Evolutionary conservation across 345 rosid species (phyloP), one percentile per base, ranked within the genome.

Genomic region (Draba incana): DNA sequence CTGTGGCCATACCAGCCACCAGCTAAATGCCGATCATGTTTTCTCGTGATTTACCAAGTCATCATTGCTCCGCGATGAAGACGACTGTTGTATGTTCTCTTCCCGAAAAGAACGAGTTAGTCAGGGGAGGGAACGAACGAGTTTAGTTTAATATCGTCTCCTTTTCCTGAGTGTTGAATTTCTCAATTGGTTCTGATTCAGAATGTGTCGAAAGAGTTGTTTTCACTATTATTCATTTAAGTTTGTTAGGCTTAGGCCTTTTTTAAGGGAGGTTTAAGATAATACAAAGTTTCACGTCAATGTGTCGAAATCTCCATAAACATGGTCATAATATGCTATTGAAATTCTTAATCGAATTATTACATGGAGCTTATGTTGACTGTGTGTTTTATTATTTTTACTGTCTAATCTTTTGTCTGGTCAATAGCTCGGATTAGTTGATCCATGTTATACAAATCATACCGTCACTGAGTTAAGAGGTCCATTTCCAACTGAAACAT

Each of bases 1-100:
- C 92, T 5, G 81, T 84, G 60, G 62, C 87, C 8, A 81, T 82
- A 37, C 84, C 85, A 1, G 70, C 83, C 52, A 63, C 66, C 30
- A 75, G 69, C 63, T 73, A 73, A 61, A 6, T 35, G 23, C 50
- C 14, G 58, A 71, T 25, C 47, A 44, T 13, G 33, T 6, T 1
- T 62, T 16, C 48, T 5, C 15, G 27, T 72, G 70, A 30, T 66
- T 48, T 12, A 10, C 10, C 2, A 9, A 48, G 70, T 50, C 77
- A 42, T 57, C 76, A 57, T 72, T 65, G 48, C 20, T 53, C 10
- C 14, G 57, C 35, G 25, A 54, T 54, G 56, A 54, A 45, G 69
- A 39, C 46, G 13, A 24, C 58, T 38, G 58, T 47, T 72, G 71
- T 48, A 38, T 65, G 60, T 50, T 72, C 41, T 57, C 10, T 57